These are phyloP conservation scores for Hyaloscypha bicolor DNA, from an alignment of 495 filamentous ascomycete genomes.

Conservation along the genomic window DNA sequence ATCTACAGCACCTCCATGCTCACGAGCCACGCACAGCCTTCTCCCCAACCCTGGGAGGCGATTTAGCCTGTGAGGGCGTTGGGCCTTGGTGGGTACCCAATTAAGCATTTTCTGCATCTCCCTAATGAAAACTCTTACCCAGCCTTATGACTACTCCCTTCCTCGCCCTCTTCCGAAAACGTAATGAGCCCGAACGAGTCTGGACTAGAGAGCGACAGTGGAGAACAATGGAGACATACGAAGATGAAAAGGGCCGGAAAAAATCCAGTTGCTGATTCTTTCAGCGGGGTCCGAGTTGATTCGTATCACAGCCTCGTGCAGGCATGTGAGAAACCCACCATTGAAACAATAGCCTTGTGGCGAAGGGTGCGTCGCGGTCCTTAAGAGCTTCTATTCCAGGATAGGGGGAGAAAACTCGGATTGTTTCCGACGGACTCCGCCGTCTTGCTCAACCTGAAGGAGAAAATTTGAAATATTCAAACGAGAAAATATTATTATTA, in stretches of 20 bases:
- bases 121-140: neutral
- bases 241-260: neutral
- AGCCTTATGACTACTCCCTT: neutral
- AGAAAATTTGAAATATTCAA: neutral
- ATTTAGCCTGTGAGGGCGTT: neutral
- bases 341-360: neutral
- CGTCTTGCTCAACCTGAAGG: neutral
- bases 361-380: neutral
- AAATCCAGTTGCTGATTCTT: neutral
- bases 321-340: slow-evolving; percentile 8
- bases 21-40: neutral
- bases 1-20: neutral
- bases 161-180: neutral
- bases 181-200: neutral
- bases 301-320: slow-evolving; percentile 13
- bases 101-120: slow-evolving; percentile 9
- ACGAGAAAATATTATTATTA: neutral
- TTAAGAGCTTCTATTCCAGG: neutral
- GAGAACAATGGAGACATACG: neutral
- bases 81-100: slow-evolving; percentile 8
- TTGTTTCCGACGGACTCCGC: neutral
- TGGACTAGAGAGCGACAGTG: neutral
- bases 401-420: slow-evolving; percentile 1
- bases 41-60: neutral
- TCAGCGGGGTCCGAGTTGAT: neutral